These are phyloP conservation scores for Metschnikowia sp. DNA, from an alignment of 805 yeast genomes.

Conservation along the genomic window DNA sequence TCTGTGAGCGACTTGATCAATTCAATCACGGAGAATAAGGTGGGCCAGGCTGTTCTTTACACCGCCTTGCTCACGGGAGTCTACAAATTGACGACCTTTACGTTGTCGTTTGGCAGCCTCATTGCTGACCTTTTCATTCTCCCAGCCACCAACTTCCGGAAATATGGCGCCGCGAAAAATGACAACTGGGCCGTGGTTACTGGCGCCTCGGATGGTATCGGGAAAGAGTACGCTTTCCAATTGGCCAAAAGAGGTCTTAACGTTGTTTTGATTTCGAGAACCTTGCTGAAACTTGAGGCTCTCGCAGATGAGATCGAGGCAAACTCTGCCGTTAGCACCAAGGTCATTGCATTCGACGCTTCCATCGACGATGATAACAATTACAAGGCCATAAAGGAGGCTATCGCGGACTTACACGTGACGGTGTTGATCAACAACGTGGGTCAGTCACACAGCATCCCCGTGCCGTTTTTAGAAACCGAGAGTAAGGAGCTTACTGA, in stretches of 20 bases:
- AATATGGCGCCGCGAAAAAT: slow-evolving; percentile 64
- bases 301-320: slow-evolving; percentile 60
- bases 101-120: slow-evolving; percentile 50
- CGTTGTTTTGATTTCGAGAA: slow-evolving; percentile 79
- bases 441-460: slow-evolving; percentile 91
- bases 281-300: slow-evolving; percentile 67
- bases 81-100: slow-evolving; percentile 49
- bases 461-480: slow-evolving; percentile 89
- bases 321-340: slow-evolving; percentile 59
- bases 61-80: slow-evolving; percentile 58
- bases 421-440: slow-evolving; percentile 86
- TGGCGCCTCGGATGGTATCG: slow-evolving; percentile 97
- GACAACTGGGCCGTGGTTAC: slow-evolving; percentile 93
- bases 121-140: slow-evolving; percentile 61
- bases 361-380: slow-evolving; percentile 57
- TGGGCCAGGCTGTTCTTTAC: slow-evolving; percentile 19
- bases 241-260: slow-evolving; percentile 84
- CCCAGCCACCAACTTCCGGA: slow-evolving; percentile 55
- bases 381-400: slow-evolving; percentile 48
- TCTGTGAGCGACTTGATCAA: slow-evolving; percentile 1
- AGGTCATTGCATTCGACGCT: slow-evolving; percentile 74
- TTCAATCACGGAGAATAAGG: slow-evolving; percentile 13
- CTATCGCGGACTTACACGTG: slow-evolving; percentile 54
- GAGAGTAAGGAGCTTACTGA: slow-evolving; percentile 66
- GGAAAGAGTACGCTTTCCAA: slow-evolving; percentile 85